Base-by-base conservation (phyloP, 2,329 filamentous ascomycete species). In the Huntiella omanensis region DNA sequence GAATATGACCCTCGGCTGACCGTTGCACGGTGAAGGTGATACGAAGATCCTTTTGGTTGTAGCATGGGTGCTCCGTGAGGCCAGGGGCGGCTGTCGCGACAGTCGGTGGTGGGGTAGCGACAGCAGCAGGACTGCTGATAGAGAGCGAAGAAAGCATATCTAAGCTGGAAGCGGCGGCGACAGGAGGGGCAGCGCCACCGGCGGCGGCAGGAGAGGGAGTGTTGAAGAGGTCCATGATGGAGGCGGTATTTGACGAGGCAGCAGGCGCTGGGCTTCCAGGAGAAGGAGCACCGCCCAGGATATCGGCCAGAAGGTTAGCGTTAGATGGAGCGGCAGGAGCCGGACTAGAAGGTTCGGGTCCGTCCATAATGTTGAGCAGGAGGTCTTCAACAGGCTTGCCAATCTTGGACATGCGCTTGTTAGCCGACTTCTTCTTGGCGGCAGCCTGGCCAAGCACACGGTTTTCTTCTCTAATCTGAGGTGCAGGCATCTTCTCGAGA, bases 401-500 rank as follows among this genome's bases (percentile, higher is more conserved):
- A 22, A 77, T 71, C 62, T 80, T 87, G 49, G 79, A 76, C 59
- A 79, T 83, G 54, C 85, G 76, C 58, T 82, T 84, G 49, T 75
- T 70, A 42, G 74, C 67, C 57, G 79, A 77, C 60, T 74, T 79
- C 55, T 80, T 74, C 60, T 77, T 78, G 50, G 61, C 60, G 32
- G 61, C 57, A 1, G 85, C 79, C 56, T 88, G 82, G 38, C 87
- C 87, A 13, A 98, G 69, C 3, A 95, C 87, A 50, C 88, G 73
- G 46, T 91, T 88, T 60, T 93, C 85, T 59, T 98, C 91, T 53
- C 88, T 85, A 57, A 98, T 96, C 60, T 96, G 88, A 6, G 91
- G 91, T 1, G 91, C 76, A 5, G 91, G 91, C 92, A 98, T 98
- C 61, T 91, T 92, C 64, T 98, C 91, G 8, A 98, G 67, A 2